phyloP scores from a whole-genome alignment of 768 basidiomycete genomes.

The Rhizopogon vulgaris region DNA sequence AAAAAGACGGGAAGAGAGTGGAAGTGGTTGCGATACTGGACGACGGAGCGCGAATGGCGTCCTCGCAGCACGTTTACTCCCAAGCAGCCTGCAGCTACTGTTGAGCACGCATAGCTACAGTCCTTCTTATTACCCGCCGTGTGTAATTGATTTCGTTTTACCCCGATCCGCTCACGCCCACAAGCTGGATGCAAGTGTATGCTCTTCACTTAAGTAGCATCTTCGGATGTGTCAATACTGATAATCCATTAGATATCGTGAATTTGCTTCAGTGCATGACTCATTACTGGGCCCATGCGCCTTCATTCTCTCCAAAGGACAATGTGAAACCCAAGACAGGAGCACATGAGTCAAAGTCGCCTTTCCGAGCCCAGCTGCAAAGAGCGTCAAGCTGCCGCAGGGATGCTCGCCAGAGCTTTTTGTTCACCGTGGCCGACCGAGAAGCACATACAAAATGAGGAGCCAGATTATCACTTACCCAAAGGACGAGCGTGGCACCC shows the following conservation, averaged over 20 bases:
- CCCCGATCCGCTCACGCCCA: too few relatives aligned
- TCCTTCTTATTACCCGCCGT: not conserved
- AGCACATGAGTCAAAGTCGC: conserved; percentile 1
- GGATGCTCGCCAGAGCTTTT: conserved; percentile 33
- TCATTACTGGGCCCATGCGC: too few relatives aligned
- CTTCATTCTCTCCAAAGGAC: not conserved
- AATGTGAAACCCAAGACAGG: too few relatives aligned
- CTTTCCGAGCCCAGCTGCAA: conserved; percentile 6
- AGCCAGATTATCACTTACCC: conserved; percentile 30
- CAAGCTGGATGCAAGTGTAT: not conserved
- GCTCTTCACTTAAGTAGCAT: not conserved
- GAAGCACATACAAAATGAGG: conserved; percentile 23
- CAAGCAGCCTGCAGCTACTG: not conserved
- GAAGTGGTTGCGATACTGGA: conserved; percentile 22
- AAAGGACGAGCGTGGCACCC: conserved; percentile 28
- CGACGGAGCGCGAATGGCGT: not conserved
- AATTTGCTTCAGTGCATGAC: too few relatives aligned
- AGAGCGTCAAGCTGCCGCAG: conserved; percentile 16
- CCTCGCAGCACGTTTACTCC: not conserved
- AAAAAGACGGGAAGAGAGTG: conserved; percentile 19
- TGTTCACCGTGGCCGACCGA: conserved; percentile 34
- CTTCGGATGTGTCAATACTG: too few relatives aligned
- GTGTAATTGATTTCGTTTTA: not conserved
- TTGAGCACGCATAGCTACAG: not conserved
- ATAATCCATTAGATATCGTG: too few relatives aligned